Percentiles rank a stretch among this genome's conserved stretches.
Evolutionary conservation across 371 early-diverging fungal genomes (phyloP).

Genomic region (Coemansia sp.): DNA sequence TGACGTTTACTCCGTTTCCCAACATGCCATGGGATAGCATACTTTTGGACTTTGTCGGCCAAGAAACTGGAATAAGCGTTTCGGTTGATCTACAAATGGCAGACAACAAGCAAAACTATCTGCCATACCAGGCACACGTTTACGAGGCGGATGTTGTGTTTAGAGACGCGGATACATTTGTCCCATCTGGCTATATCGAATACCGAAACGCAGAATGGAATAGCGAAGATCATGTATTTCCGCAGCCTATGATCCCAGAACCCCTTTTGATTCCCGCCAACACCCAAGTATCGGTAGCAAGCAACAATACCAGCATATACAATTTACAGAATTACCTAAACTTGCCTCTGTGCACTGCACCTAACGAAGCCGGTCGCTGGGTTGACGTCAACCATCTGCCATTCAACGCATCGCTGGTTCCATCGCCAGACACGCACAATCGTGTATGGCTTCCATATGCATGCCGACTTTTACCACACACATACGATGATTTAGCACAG

Average conservation of each 20-base stretch:
- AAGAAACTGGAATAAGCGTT: slow-evolving; percentile 13
- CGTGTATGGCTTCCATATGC: not conserved
- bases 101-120: slow-evolving; percentile 9
- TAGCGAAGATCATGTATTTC: slow-evolving; percentile 38
- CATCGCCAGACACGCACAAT: not conserved
- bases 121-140: slow-evolving; percentile 37
- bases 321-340: slow-evolving; percentile 32
- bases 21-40: slow-evolving; percentile 36
- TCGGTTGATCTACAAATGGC: slow-evolving; percentile 8
- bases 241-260: slow-evolving; percentile 20
- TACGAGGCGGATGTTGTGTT: slow-evolving; percentile 53
- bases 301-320: not conserved
- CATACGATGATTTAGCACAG: not conserved
- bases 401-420: slow-evolving; percentile 10
- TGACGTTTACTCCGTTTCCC: slow-evolving; percentile 14
- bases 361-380: slow-evolving; percentile 54
- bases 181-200: slow-evolving; percentile 48
- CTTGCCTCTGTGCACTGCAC: slow-evolving; percentile 53
- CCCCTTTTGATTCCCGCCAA: slow-evolving; percentile 8
- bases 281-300: not conserved
- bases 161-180: slow-evolving; percentile 47
- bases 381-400: slow-evolving; percentile 28
- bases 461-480: not conserved
- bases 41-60: slow-evolving; percentile 19
- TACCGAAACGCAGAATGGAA: slow-evolving; percentile 55